Percentiles rank a stretch among this genome's conserved stretches.
These are phyloP conservation scores for Verticillium zaregamsianum DNA, from an alignment of 2,329 filamentous ascomycete genomes.

Conservation along the genomic window DNA sequence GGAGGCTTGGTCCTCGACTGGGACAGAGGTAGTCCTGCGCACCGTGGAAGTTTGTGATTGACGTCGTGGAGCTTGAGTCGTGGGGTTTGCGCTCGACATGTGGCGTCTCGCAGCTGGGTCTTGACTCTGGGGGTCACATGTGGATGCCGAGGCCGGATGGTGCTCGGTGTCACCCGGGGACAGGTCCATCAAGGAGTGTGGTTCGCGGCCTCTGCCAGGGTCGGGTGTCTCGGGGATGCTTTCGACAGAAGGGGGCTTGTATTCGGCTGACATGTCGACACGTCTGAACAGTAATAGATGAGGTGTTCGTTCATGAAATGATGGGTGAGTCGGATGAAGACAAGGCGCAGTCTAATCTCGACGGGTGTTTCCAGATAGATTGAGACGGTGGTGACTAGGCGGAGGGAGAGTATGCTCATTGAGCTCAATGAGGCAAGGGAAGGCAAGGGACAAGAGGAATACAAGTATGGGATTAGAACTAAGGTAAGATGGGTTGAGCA, in stretches of 20 bases:
- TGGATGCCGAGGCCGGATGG: neutral
- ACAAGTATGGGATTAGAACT: neutral
- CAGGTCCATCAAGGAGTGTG: neutral
- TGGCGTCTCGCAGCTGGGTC: neutral
- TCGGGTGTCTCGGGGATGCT: neutral
- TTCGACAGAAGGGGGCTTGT: constrained; percentile 7
- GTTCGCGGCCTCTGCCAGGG: neutral
- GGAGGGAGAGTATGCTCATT: too few relatives aligned
- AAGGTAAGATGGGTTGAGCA: too few relatives aligned
- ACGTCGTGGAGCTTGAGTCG: neutral
- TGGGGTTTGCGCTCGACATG: neutral
- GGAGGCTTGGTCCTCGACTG: neutral
- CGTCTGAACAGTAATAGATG: neutral
- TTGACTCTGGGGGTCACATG: neutral
- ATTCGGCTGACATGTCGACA: constrained; percentile 5
- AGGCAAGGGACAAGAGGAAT: neutral
- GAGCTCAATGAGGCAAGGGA: neutral
- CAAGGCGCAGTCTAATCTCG: neutral
- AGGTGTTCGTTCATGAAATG: neutral
- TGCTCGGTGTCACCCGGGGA: neutral
- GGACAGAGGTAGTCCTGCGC: neutral
- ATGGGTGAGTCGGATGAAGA: neutral
- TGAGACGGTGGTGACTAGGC: neutral
- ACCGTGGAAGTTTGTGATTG: neutral
- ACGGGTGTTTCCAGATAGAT: neutral